Evolutionary conservation across 83 land plant species (phyloP).

Genomic region (Diphasiastrum complanatum): DNA sequence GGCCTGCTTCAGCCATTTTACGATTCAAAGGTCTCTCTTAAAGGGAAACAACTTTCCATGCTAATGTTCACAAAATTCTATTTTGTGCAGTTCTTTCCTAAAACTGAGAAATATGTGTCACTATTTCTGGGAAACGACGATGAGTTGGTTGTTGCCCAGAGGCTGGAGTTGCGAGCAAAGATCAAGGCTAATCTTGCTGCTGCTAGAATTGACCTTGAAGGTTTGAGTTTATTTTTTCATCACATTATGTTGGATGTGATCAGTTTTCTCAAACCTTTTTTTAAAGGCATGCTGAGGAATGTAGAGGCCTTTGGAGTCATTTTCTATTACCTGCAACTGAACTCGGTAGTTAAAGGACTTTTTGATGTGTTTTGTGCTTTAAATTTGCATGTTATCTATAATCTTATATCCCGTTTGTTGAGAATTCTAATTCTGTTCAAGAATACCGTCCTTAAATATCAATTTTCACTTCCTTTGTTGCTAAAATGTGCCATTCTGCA

Average conservation of each 20-base stretch:
- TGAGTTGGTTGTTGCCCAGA: slow-evolving; percentile 44
- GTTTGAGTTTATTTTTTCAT: slow-evolving; percentile 26
- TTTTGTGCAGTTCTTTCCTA: slow-evolving; percentile 87
- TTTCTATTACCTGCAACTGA: too few relatives aligned
- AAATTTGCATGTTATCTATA: background rate
- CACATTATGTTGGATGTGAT: background rate
- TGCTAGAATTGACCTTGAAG: slow-evolving; percentile 87
- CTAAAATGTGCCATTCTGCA: too few relatives aligned
- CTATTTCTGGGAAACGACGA: slow-evolving; percentile 81
- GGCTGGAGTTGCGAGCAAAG: slow-evolving; percentile 61
- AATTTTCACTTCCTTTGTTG: too few relatives aligned
- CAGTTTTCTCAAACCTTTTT: background rate
- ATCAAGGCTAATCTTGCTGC: slow-evolving; percentile 74
- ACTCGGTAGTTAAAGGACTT: too few relatives aligned
- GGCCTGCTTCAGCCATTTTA: background rate
- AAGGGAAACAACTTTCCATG: background rate
- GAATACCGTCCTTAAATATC: too few relatives aligned
- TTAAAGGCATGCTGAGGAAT: background rate
- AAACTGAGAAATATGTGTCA: slow-evolving; percentile 88
- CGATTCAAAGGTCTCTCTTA: background rate
- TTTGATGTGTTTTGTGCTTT: too few relatives aligned
- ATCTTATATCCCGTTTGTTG: too few relatives aligned
- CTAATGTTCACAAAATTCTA: background rate
- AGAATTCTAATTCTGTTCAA: too few relatives aligned
- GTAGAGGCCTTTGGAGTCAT: background rate